phyloP scores from a whole-genome alignment of 257 asterid genomes.

The Lithospermum erythrorhizon region DNA sequence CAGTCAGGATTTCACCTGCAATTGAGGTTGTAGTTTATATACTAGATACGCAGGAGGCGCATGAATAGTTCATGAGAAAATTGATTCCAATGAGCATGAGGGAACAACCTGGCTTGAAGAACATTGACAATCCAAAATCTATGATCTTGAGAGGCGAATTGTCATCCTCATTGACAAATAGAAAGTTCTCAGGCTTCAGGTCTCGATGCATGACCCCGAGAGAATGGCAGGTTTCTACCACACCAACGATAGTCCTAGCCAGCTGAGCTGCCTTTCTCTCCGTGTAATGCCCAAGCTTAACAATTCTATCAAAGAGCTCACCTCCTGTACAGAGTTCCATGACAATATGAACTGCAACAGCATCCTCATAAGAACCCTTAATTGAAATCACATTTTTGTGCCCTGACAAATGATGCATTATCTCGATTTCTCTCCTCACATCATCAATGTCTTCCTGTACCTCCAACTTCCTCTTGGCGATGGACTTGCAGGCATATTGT shows the following conservation, averaged over 20 bases:
- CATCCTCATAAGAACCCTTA: constrained; percentile 80
- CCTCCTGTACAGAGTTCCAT: constrained; percentile 94
- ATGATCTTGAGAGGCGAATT: constrained; percentile 71
- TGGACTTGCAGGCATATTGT: constrained; percentile 71
- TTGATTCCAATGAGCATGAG: no score
- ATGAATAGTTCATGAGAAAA: background rate
- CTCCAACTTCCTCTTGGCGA: constrained; percentile 63
- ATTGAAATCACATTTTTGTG: constrained; percentile 62
- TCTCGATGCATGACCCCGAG: constrained; percentile 93
- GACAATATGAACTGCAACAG: constrained; percentile 72
- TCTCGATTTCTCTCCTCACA: constrained; percentile 82
- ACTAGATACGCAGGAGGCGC: background rate
- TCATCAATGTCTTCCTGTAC: constrained; percentile 80
- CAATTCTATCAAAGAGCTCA: constrained; percentile 86
- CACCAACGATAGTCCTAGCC: constrained; percentile 62
- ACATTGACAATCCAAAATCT: constrained; percentile 78
- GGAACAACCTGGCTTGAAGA: constrained; percentile 71
- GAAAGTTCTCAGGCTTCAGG: constrained; percentile 86
- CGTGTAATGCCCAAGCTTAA: constrained; percentile 67
- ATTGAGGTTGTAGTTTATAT: background rate
- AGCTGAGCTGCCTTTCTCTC: constrained; percentile 80
- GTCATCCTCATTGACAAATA: constrained; percentile 60
- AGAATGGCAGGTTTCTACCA: constrained; percentile 71
- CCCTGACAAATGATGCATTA: constrained; percentile 88
- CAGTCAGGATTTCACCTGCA: constrained; percentile 46